Base-by-base conservation (phyloP, 1,284 basidiomycete species). In the Polyporus tsugae region DNA sequence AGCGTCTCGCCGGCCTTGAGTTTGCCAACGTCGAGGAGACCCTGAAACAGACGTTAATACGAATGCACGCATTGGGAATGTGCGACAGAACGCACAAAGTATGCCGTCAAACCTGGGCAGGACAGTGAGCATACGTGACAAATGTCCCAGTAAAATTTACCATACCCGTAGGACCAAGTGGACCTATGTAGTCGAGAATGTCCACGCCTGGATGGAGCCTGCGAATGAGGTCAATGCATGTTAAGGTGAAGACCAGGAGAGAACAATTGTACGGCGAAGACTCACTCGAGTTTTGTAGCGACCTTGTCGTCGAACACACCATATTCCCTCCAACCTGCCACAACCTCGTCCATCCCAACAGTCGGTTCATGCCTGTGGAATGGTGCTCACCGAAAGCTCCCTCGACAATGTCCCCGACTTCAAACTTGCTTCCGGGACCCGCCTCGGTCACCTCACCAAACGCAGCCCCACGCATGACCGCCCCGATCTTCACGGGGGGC, bases 1-100 rank as follows among this genome's bases (percentile, higher is more conserved):
- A 97, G 87, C 0, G 87, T 93, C 68, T 97, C 95, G 11, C 95
- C 94, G 0, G 89, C 80, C 78, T 96, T 93, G 75, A 96, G 78
- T 70, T 93, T 78, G 35, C 90, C 94, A 57, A 97, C 83, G 64
- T 95, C 92, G 77, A 89, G 84, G 46, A 97, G 84, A n/a, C 95
- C 94, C 93, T 94, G 69, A 53, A 42, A 70, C 46, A 42, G n/a
- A 10, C 22, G 10, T 46, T 42, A 44, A n/a, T 17, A 4, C 46
- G 57, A n/a, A 42, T n/a, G 25, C 15, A 15, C 2, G 1, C 25
- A 25, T n/a, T 13, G 15, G 4, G 29, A 42, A 6, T 55, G 58
- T 10, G 6, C 13, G 46, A 41, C 33, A 63, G 17, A 3, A 77
- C 83, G 63, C 75, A 94, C 93, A 73, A 95, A 93, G 80, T 95